A percentile compares a stretch with the other conserved stretches of the same genome.
phyloP scores from a whole-genome alignment of 2,329 filamentous ascomycete species.

The Colletotrichum orbiculare region DNA sequence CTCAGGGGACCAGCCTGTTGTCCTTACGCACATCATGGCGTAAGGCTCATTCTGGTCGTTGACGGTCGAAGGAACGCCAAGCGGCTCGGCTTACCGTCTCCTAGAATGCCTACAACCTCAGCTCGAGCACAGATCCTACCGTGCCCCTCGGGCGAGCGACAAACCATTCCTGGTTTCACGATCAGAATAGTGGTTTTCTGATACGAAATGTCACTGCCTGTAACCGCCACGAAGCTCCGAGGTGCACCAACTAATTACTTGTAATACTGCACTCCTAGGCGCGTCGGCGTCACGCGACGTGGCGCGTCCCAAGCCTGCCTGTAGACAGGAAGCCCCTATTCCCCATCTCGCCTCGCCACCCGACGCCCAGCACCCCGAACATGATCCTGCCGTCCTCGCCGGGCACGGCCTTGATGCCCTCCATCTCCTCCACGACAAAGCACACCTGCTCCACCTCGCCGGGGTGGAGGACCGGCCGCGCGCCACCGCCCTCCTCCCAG shows the following conservation, averaged over 20 bases:
- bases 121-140: too few species aligned
- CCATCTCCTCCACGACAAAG: slow-evolving; percentile 65
- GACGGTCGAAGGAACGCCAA: too few species aligned
- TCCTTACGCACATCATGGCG: too few species aligned
- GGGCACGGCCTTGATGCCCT: slow-evolving; percentile 58
- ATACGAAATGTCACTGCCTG: background rate
- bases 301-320: slow-evolving; percentile 76
- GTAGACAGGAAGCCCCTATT: slow-evolving; percentile 89
- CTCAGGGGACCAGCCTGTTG: too few species aligned
- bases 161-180: too few species aligned
- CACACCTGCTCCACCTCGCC: slow-evolving; percentile 75
- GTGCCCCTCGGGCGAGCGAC: too few species aligned
- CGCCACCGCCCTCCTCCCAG: slow-evolving; percentile 58
- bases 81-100: too few species aligned
- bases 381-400: slow-evolving; percentile 69
- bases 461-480: slow-evolving; percentile 68
- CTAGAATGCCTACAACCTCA: too few species aligned
- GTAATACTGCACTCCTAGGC: too few species aligned
- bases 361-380: slow-evolving; percentile 85
- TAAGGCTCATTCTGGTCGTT: too few species aligned
- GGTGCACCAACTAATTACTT: too few species aligned
- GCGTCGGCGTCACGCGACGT: slow-evolving; percentile 38
- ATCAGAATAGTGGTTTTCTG: too few species aligned
- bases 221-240: background rate
- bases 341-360: slow-evolving; percentile 91